Percentiles rank a stretch among this genome's conserved stretches.
These are phyloP conservation scores for Collybia sordida DNA, from an alignment of 768 basidiomycete species.

Conservation along the genomic window DNA sequence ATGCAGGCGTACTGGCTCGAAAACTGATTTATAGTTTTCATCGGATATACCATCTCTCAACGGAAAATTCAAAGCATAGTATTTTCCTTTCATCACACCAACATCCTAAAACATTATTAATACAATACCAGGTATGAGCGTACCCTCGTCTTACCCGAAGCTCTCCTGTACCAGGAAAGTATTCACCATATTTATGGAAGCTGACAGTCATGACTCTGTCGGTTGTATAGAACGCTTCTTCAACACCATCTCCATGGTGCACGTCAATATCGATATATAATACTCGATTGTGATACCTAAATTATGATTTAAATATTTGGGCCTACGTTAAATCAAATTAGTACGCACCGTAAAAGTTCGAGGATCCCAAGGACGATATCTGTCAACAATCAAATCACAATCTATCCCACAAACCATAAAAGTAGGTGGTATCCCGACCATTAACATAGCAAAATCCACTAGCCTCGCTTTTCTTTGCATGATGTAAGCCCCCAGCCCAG, in stretches of 20 bases:
- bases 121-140: not conserved
- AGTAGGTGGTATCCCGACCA: slow-evolving; percentile 47
- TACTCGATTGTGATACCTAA: slow-evolving; percentile 89
- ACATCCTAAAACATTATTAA: slow-evolving; percentile 60
- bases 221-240: slow-evolving; percentile 99
- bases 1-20: slow-evolving; percentile 75
- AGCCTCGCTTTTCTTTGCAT: slow-evolving; percentile 98
- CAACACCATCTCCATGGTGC: slow-evolving; percentile 98
- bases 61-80: slow-evolving; percentile 94
- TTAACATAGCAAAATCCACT: slow-evolving; percentile 99
- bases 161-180: slow-evolving; percentile 99
- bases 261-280: slow-evolving; percentile 99
- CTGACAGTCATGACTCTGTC: slow-evolving; percentile 98
- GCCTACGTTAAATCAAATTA: not conserved
- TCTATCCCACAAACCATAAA: not conserved
- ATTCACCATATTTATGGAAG: slow-evolving; percentile 99
- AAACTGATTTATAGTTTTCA: slow-evolving; percentile 91
- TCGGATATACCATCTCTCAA: slow-evolving; percentile 94
- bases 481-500: slow-evolving; percentile 98
- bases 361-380: slow-evolving; percentile 97
- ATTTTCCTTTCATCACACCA: slow-evolving; percentile 91
- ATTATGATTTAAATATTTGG: not conserved
- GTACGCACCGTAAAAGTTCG: slow-evolving; percentile 77
- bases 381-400: slow-evolving; percentile 27
- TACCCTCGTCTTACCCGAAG: slow-evolving; percentile 58